phyloP scores from a whole-genome alignment of 2,329 filamentous ascomycete genomes.

The Hymenoscyphus infarciens region DNA sequence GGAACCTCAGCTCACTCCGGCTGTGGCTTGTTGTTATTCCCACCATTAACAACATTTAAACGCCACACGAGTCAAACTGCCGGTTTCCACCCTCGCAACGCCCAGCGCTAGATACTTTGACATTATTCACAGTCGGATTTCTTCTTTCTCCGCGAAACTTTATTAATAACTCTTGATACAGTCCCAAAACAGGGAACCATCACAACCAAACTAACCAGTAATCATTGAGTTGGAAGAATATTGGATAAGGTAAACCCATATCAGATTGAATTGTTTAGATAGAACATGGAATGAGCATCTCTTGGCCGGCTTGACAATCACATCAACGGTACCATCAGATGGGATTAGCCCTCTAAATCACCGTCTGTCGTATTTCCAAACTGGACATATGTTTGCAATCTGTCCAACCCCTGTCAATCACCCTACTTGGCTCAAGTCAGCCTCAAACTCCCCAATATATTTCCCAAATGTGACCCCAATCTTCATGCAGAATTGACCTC shows the following conservation, averaged over 20 bases:
- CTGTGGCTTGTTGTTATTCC: not conserved
- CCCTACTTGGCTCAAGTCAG: not conserved
- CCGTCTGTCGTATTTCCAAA: too few species aligned
- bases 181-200: too few species aligned
- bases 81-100: not conserved
- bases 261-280: too few species aligned
- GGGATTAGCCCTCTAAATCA: too few species aligned
- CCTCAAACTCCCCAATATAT: conserved; percentile 12
- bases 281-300: too few species aligned
- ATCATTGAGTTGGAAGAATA: too few species aligned
- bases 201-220: too few species aligned
- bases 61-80: not conserved
- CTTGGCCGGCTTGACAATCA: too few species aligned
- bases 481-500: conserved; percentile 61
- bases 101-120: not conserved
- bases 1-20: not conserved
- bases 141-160: not conserved
- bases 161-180: not conserved
- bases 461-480: conserved; percentile 49
- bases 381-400: not conserved
- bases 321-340: too few species aligned
- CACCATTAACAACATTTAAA: not conserved
- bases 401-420: not conserved
- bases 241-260: not conserved
- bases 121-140: not conserved